phyloP scores from a whole-genome alignment of 257 asterid genomes.

The Gentiana dahurica region DNA sequence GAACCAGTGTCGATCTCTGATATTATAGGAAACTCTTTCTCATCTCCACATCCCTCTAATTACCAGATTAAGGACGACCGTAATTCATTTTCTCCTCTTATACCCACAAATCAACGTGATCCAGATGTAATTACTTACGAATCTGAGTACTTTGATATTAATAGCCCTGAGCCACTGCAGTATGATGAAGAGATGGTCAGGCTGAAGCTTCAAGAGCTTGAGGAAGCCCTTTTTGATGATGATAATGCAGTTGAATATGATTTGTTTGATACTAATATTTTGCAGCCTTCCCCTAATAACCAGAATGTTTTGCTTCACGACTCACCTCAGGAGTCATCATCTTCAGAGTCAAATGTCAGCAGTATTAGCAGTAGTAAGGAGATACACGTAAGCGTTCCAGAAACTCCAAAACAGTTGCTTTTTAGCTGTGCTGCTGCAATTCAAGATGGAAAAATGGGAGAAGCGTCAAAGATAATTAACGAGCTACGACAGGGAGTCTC shows the following conservation, averaged over 20 bases:
- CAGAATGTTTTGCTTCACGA: constrained; percentile 25
- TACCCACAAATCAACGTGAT: constrained; percentile 17
- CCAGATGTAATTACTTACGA: constrained; percentile 21
- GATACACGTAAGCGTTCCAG: constrained; percentile 16
- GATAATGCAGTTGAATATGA: constrained; percentile 15
- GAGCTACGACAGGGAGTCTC: constrained; percentile 69
- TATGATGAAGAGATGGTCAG: constrained; percentile 50
- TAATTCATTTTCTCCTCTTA: constrained; percentile 16
- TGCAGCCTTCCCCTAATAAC: constrained; percentile 21
- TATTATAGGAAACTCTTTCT: constrained; percentile 24
- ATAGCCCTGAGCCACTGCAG: constrained; percentile 32
- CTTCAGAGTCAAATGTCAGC: constrained; percentile 44
- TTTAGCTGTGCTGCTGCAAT: constrained; percentile 67
- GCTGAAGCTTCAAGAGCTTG: constrained; percentile 76
- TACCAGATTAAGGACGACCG: constrained; percentile 14
- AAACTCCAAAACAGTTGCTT: constrained; percentile 55
- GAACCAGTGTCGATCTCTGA: constrained; percentile 22
- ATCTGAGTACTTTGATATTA: constrained; percentile 22
- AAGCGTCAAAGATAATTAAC: constrained; percentile 48
- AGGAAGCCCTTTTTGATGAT: constrained; percentile 68
- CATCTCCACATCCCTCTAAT: constrained; percentile 19
- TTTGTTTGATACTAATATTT: constrained; percentile 30
- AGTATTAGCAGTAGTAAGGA: constrained; percentile 38
- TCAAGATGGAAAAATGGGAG: constrained; percentile 35
- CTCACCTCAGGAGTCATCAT: constrained; percentile 70